These are phyloP conservation scores for Primulina huaijiensis DNA, from an alignment of 257 asterid species.

Conservation along the genomic window DNA sequence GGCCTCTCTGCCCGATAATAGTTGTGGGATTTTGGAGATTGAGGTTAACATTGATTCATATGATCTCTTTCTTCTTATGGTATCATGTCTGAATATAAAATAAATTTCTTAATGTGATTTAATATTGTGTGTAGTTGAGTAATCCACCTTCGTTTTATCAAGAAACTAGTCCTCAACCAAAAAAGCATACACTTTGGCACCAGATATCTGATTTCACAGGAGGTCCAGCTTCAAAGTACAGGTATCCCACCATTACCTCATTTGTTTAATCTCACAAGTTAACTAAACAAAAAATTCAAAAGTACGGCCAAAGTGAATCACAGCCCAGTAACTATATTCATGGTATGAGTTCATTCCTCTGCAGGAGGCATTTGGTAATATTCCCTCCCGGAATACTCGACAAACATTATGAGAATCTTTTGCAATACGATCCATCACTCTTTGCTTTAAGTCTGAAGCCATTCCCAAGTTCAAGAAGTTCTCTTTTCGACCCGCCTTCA, in stretches of 20 bases:
- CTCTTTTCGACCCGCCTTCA: slow-evolving; percentile 36
- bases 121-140: slow-evolving; percentile 38
- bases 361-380: slow-evolving; percentile 53
- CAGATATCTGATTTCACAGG: slow-evolving; percentile 59
- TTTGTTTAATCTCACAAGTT: not conserved
- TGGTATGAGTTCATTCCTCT: not conserved
- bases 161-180: slow-evolving; percentile 63
- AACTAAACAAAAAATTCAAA: no score
- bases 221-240: slow-evolving; percentile 60
- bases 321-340: not conserved
- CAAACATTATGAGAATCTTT: slow-evolving; percentile 50
- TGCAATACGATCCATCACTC: slow-evolving; percentile 40
- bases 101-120: not conserved
- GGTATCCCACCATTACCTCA: slow-evolving; percentile 35
- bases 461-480: slow-evolving; percentile 42
- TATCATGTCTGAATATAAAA: not conserved
- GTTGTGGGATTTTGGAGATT: slow-evolving; percentile 45
- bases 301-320: no score
- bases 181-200: slow-evolving; percentile 75
- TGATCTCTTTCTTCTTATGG: no score
- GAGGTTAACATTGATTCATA: slow-evolving; percentile 39
- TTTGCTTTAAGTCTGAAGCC: slow-evolving; percentile 33
- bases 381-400: slow-evolving; percentile 52
- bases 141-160: slow-evolving; percentile 52
- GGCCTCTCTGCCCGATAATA: slow-evolving; percentile 29